A percentile compares a stretch with the other conserved stretches of the same genome.
These are phyloP conservation scores for Paxillus ammoniavirescens DNA, from an alignment of 768 basidiomycete species.

Conservation along the genomic window DNA sequence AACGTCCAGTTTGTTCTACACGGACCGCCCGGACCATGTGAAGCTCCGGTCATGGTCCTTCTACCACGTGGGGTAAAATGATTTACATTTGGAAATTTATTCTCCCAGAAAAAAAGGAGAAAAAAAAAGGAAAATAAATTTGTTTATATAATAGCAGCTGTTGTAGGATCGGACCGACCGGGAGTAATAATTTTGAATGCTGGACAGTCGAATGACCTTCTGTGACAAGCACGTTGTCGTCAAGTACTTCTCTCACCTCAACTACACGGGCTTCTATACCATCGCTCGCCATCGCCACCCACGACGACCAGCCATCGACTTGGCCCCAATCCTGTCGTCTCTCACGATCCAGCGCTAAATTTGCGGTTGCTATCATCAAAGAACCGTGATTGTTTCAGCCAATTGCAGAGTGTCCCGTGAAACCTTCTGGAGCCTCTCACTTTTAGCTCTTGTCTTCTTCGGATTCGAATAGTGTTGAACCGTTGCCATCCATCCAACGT, in stretches of 20 bases:
- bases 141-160: neutral
- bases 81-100: neutral
- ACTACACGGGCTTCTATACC: constrained; percentile 10
- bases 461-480: constrained; percentile 13
- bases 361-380: constrained; percentile 22
- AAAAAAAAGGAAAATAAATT: neutral
- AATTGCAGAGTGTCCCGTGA: constrained; percentile 9
- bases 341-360: constrained; percentile 20
- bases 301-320: constrained; percentile 11
- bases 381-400: constrained; percentile 29
- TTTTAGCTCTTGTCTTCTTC: constrained; percentile 13
- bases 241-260: constrained; percentile 19
- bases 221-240: constrained; percentile 17
- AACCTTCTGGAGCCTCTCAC: constrained; percentile 9
- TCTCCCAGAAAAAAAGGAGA: neutral
- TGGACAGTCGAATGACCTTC: constrained; percentile 6
- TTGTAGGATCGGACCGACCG: constrained; percentile 22
- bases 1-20: too few relatives aligned
- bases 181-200: constrained; percentile 19
- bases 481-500: constrained; percentile 13
- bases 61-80: neutral
- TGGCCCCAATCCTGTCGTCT: neutral
- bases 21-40: too few relatives aligned
- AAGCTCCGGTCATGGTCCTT: too few relatives aligned
- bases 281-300: constrained; percentile 1